Evolutionary conservation across 2,329 filamentous ascomycete genomes (phyloP).

Genomic region (Alternaria ventricosa): DNA sequence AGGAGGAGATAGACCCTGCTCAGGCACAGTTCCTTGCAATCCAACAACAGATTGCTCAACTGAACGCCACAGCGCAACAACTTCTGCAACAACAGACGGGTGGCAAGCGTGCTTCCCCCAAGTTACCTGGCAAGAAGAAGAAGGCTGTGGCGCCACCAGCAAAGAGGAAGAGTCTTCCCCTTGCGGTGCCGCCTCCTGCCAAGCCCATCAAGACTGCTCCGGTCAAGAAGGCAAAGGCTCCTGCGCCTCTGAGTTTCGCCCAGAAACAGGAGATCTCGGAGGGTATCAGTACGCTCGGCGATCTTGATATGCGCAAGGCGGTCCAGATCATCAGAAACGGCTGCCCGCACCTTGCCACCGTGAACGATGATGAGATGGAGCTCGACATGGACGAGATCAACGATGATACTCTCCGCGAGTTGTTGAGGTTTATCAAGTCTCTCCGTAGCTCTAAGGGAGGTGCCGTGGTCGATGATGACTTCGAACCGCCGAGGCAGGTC

Average conservation of each 20-base stretch:
- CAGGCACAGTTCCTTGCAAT: conserved; percentile 58
- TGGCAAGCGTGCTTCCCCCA: conserved; percentile 63
- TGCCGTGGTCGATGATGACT: conserved; percentile 55
- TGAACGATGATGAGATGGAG: conserved; percentile 66
- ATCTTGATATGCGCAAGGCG: conserved; percentile 77
- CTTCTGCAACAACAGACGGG: conserved; percentile 42
- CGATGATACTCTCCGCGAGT: conserved; percentile 61
- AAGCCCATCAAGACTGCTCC: conserved; percentile 53
- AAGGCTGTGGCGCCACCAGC: conserved; percentile 27
- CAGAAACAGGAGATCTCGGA: conserved; percentile 93
- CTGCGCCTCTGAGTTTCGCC: conserved; percentile 71
- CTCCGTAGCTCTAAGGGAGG: conserved; percentile 47
- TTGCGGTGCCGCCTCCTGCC: conserved; percentile 37
- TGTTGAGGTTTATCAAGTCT: conserved; percentile 61
- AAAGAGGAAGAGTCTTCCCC: conserved; percentile 38
- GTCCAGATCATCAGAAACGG: conserved; percentile 91
- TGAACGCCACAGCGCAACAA: conserved; percentile 68
- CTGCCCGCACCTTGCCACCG: conserved; percentile 68
- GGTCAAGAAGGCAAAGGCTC: conserved; percentile 57
- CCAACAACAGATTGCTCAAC: conserved; percentile 72
- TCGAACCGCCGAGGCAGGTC: conserved; percentile 53
- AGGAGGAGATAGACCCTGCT: conserved; percentile 56
- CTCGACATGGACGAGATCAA: conserved; percentile 69
- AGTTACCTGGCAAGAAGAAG: conserved; percentile 56
- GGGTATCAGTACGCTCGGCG: conserved; percentile 81